Evolutionary conservation across 139 green algal species (phyloP), one percentile per base, ranked within the genome.

Genomic region (Chlamydomonas sp.): DNA sequence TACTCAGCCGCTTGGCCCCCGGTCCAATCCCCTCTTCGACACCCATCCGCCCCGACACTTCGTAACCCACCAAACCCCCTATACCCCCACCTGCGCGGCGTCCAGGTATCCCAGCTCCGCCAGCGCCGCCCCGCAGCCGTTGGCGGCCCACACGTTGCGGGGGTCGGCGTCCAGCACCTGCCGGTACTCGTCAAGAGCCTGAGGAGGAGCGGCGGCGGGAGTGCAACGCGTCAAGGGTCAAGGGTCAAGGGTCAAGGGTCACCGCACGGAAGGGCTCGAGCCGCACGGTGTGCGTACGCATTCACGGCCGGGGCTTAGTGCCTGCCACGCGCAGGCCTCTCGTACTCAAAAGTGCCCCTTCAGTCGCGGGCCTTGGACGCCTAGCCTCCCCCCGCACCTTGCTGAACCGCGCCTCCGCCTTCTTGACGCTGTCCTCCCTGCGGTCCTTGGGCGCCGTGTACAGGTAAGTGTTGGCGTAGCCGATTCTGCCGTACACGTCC

Each of bases 101-200:
- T 92, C 88, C 18, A 98, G 74, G 72, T 93, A 86, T 3, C 96
- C 96, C 67, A 93, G 72, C 90, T 98, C 96, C 20, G 96, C 97
- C 68, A 99, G 91, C n/a, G 96, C 93, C 14, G 94, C 96, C 4
- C 94, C 97, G 18, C 98, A 63, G 14, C 97, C 97, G 71, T 99
- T 98, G 59, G 95, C 97, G 2, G 97, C 97, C 78, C 95, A 99
- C 77, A 96, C 89, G 86, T 97, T 97, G 91, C 85, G 79, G 5
- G 89, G 83, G 69, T 96, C 90, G 64, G 83, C 80, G n/a, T 91
- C 80, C 8, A 98, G 90, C 72, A 96, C 93, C 0, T 83, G 49
- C 8, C 84, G 87, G 88, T 94, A 97, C 77, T 92, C 73, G 12
- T 93, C 89, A 78, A 96, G 77, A 2, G 93, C 94, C 87, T 95